Conservation (phyloP, 805 yeast species). For the Nakazawaea wyomingensis region DNA sequence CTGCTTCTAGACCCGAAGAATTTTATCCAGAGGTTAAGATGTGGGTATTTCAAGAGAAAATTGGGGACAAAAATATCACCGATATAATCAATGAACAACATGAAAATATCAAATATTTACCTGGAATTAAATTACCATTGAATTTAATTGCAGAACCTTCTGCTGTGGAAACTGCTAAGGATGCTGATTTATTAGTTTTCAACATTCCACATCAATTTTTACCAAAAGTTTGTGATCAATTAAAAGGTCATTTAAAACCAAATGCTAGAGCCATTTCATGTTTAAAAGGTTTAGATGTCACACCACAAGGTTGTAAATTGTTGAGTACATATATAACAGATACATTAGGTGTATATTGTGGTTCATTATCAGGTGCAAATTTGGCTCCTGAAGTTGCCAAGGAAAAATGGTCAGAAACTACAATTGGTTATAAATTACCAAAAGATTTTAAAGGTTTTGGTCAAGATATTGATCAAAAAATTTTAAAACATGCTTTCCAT, state of each 20-base stretch:
- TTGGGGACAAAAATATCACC: constrained; percentile 76
- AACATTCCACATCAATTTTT: constrained; percentile 97
- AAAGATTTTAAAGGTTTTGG: constrained; percentile 63
- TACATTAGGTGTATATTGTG: constrained; percentile 82
- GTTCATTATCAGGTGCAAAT: constrained; percentile 96
- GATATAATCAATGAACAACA: constrained; percentile 86
- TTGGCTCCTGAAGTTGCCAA: constrained; percentile 95
- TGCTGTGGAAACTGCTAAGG: constrained; percentile 66
- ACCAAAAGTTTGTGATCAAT: constrained; percentile 66
- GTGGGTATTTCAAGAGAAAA: constrained; percentile 94
- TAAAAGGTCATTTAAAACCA: constrained; percentile 70
- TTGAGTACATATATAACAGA: constrained; percentile 76
- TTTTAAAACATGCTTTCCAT: constrained; percentile 84
- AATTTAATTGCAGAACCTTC: constrained; percentile 88
- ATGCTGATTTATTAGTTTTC: constrained; percentile 83
- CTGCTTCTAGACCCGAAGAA: constrained; percentile 62
- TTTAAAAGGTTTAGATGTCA: constrained; percentile 90
- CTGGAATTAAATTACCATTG: constrained; percentile 80
- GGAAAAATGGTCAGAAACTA: constrained; percentile 96
- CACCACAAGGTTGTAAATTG: constrained; percentile 77
- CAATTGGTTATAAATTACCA: constrained; percentile 85
- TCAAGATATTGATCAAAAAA: constrained; percentile 62
- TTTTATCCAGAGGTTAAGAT: constrained; percentile 75
- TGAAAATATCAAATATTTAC: constrained; percentile 92
- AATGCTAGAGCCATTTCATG: constrained; percentile 87